These are phyloP conservation scores for Fusarium sp. DNA, from an alignment of 2,329 filamentous ascomycete genomes.

Conservation along the genomic window DNA sequence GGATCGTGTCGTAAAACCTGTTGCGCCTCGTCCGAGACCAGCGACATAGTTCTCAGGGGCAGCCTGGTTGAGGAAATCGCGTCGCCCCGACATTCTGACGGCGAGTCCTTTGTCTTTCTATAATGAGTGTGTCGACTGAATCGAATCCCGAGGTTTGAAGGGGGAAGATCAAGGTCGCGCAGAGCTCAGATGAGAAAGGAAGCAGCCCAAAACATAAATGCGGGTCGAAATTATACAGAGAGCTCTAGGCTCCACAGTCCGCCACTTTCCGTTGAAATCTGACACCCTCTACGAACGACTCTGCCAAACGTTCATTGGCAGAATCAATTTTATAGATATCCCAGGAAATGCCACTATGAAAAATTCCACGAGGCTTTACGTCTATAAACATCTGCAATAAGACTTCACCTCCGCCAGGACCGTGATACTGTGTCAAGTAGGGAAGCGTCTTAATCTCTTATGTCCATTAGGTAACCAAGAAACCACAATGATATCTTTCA, in stretches of 20 bases:
- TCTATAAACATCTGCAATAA: constrained; percentile 7
- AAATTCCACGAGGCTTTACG: not conserved
- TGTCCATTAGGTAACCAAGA: not conserved
- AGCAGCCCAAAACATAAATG: constrained; percentile 22
- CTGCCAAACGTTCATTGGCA: not conserved
- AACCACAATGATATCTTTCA: constrained; percentile 6
- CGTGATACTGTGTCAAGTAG: not conserved
- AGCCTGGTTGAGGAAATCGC: constrained; percentile 88
- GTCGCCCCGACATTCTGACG: constrained; percentile 67
- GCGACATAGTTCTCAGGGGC: constrained; percentile 92
- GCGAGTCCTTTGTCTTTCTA: constrained; percentile 22
- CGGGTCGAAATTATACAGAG: constrained; percentile 13
- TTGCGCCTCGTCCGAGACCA: constrained; percentile 96
- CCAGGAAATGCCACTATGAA: constrained; percentile 11
- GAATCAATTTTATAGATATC: not conserved
- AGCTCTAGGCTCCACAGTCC: constrained; percentile 8
- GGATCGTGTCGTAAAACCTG: constrained; percentile 96
- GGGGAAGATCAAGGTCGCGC: constrained; percentile 2
- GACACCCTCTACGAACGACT: not conserved
- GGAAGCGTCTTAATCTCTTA: not conserved
- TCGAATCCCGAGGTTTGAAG: not conserved
- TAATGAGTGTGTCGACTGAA: not conserved
- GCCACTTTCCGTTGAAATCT: constrained; percentile 9
- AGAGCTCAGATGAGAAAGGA: constrained; percentile 24
- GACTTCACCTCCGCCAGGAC: not conserved